Percentiles rank a stretch among this genome's conserved stretches.
Conservation (phyloP, 371 early-diverging fungal species). For the Sporodiniella umbellata region DNA sequence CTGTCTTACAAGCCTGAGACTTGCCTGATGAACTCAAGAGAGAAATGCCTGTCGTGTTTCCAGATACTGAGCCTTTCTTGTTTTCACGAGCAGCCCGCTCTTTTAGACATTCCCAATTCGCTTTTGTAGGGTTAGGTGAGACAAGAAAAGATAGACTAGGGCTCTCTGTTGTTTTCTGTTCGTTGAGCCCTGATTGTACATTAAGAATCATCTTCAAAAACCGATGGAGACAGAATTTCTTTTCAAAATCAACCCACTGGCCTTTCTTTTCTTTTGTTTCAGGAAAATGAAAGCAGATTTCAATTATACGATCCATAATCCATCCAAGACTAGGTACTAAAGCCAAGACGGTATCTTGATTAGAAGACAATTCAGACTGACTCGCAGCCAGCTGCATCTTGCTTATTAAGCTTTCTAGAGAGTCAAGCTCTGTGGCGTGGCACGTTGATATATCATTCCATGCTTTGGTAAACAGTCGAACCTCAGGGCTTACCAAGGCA, state of each 20-base stretch:
- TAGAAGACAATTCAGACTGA: too few species aligned
- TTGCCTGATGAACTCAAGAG: constrained; percentile 17
- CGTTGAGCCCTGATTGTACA: constrained; percentile 30
- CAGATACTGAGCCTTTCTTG: constrained; percentile 15
- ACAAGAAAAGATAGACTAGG: constrained; percentile 19
- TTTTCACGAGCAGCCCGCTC: constrained; percentile 41
- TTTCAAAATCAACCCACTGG: constrained; percentile 65
- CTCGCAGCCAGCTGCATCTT: constrained; percentile 7
- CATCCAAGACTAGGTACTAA: constrained; percentile 53
- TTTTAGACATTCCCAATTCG: constrained; percentile 33
- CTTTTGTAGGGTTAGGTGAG: constrained; percentile 17
- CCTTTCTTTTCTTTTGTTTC: constrained; percentile 42
- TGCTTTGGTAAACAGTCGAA: constrained; percentile 61
- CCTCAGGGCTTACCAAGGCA: constrained; percentile 78
- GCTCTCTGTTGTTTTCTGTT: constrained; percentile 1
- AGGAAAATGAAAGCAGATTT: constrained; percentile 27
- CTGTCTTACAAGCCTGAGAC: constrained; percentile 8
- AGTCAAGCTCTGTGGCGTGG: constrained; percentile 54
- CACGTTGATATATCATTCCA: constrained; percentile 62
- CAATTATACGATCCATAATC: constrained; percentile 52
- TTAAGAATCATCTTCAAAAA: constrained; percentile 56
- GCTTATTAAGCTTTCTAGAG: constrained; percentile 46
- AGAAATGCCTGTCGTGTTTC: constrained; percentile 14
- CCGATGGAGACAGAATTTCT: constrained; percentile 62
- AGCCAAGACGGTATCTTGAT: background rate